Evolutionary conservation across 768 basidiomycete genomes (phyloP).

Genomic region (Thelephora ganbajun): DNA sequence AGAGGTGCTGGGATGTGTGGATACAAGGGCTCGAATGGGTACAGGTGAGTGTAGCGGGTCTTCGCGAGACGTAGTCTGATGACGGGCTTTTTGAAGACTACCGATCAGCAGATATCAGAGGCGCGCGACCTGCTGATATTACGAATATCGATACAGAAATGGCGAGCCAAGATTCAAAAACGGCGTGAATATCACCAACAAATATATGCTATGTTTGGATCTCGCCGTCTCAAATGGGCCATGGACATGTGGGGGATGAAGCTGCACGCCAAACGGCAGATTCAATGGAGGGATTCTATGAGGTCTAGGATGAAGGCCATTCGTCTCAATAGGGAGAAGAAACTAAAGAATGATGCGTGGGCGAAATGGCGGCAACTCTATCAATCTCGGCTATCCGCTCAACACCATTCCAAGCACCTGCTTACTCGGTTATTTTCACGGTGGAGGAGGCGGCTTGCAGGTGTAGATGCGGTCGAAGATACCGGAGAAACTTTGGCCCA

Average conservation of each 20-base stretch:
- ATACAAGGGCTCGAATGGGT: conserved; percentile 58
- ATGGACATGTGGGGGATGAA: conserved; percentile 40
- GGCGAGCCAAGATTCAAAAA: conserved; percentile 32
- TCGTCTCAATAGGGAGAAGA: conserved; percentile 38
- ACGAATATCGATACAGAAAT: conserved; percentile 42
- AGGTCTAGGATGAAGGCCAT: conserved; percentile 52
- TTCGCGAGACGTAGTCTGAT: conserved; percentile 9
- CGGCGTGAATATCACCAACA: conserved; percentile 26
- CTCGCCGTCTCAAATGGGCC: conserved; percentile 26
- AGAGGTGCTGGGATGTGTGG: conserved; percentile 71
- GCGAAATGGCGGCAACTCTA: conserved; percentile 50
- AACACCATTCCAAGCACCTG: conserved; percentile 33
- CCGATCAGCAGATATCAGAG: conserved; percentile 48
- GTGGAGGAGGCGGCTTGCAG: conserved; percentile 37
- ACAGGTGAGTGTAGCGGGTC: conserved; percentile 32
- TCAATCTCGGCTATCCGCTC: conserved; percentile 34
- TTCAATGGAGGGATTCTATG: conserved; percentile 57
- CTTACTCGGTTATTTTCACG: conserved; percentile 27
- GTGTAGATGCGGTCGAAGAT: conserved; percentile 29
- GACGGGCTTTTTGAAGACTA: conserved; percentile 35
- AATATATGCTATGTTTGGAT: conserved; percentile 29
- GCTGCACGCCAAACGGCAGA: conserved; percentile 39
- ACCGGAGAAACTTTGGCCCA: conserved; percentile 35
- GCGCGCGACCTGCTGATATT: conserved; percentile 58
- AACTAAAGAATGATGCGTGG: conserved; percentile 46